Conservation (phyloP, 2,329 filamentous ascomycete genomes). For the Fonsecaea erecta region DNA sequence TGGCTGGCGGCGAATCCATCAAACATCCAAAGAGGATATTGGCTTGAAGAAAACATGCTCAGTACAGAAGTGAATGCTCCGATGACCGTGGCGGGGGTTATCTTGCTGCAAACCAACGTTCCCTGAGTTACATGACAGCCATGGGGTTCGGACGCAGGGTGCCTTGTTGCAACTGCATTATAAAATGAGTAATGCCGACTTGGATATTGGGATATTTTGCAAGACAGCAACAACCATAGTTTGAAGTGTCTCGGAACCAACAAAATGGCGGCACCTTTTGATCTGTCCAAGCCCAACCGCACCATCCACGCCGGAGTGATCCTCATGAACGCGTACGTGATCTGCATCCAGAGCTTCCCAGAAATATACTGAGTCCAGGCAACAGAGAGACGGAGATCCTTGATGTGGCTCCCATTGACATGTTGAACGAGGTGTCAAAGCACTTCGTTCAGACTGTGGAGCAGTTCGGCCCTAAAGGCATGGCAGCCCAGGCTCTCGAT, state of each 20-base stretch:
- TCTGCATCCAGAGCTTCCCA: background rate
- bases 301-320: slow-evolving; percentile 25
- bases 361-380: background rate
- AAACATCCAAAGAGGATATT: background rate
- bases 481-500: slow-evolving; percentile 35
- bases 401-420: slow-evolving; percentile 42
- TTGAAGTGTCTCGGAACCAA: background rate
- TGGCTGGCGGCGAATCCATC: background rate
- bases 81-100: background rate
- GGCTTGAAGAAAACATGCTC: slow-evolving; percentile 8
- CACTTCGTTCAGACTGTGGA: slow-evolving; percentile 31
- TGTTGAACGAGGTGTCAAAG: slow-evolving; percentile 37
- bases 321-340: slow-evolving; percentile 19
- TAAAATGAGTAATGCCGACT: background rate
- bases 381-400: slow-evolving; percentile 37
- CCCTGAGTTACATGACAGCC: background rate
- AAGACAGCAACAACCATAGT: background rate
- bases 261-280: slow-evolving; percentile 20
- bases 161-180: background rate
- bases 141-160: background rate
- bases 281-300: slow-evolving; percentile 26
- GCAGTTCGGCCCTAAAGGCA: slow-evolving; percentile 1
- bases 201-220: background rate
- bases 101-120: background rate
- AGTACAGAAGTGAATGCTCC: background rate